Conservation (phyloP, 768 basidiomycete genomes). For the Galerina sulciceps region DNA sequence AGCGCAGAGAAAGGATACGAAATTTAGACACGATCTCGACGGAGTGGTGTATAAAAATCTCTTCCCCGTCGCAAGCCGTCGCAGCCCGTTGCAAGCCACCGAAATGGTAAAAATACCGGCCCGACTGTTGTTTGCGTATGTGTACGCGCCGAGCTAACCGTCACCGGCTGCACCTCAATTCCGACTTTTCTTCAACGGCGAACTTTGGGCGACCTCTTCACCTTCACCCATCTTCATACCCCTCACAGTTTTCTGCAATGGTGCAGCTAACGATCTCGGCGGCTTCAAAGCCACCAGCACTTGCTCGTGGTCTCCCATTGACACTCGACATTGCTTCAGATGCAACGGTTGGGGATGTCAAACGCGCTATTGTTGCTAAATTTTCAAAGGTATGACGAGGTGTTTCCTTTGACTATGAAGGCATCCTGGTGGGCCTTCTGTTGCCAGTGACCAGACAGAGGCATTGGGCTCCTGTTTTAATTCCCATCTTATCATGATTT, state of each 20-base stretch:
- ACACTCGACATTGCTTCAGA: constrained; percentile 51
- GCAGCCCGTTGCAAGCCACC: too few species aligned
- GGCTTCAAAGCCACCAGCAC: constrained; percentile 45
- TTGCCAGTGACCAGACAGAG: too few species aligned
- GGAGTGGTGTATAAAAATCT: too few species aligned
- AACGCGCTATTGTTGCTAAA: constrained; percentile 56
- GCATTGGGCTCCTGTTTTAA: too few species aligned
- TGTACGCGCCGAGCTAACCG: constrained; percentile 22
- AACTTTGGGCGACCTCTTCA: background rate
- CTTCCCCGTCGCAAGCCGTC: too few species aligned
- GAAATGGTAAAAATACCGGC: too few species aligned
- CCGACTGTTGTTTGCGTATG: constrained; percentile 17
- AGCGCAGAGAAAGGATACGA: too few species aligned
- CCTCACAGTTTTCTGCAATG: constrained; percentile 26
- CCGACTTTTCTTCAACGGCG: background rate
- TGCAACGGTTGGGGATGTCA: constrained; percentile 71
- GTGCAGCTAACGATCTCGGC: constrained; percentile 56
- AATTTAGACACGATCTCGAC: too few species aligned
- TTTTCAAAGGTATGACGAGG: constrained; percentile 39
- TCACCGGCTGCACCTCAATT: background rate
- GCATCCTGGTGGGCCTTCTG: background rate
- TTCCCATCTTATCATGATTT: too few species aligned
- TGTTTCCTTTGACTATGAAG: background rate
- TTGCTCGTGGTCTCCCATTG: constrained; percentile 56
- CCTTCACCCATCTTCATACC: background rate